Base-by-base conservation (phyloP, 208 protist genomes). In the Crithidia sp. region DNA sequence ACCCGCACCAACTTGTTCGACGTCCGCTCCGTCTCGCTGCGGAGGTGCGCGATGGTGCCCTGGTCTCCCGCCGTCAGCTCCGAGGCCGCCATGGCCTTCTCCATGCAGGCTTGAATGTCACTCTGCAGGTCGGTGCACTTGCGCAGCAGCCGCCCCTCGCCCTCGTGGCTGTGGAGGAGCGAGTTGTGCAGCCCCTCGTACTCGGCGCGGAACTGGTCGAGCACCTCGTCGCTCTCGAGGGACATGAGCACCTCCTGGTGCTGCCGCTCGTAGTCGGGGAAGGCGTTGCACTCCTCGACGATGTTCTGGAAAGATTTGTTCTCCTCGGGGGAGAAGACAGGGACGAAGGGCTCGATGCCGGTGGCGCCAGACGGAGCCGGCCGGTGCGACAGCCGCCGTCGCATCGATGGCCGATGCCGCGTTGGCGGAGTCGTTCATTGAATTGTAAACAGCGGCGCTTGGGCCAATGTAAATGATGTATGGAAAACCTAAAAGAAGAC, bases 181-280 rank as follows among this genome's bases (percentile, higher is more conserved):
- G 98, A 98, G 66, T 94, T 81, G 74, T 99, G 98, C 9, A 99
- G 88, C 45, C 98, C 98, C 4, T 98, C 95, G 82, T 99, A 99
- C 81, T 99, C 98, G 8, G 75, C 73, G 36, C 95, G 89, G 81
- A 99, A 99, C 41, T 87, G 74, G 69, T 99, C 96, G 0, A 99
- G 88, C 28, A 94, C 79, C 43, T 98, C 95, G 69, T 99, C 97
- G 60, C 91, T 96, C 49, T 97, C 92, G 2, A 99, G 80, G 50
- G 98, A 89, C 81, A 95, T 87, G 44, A 98, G 79, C 73, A 98
- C 92, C 77, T 98, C 92, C 74, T 98, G 95, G 79, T 98, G 98
- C 72, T 98, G 89, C 39, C 89, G 82, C 82, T 99, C 97, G 54
- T 98, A 95, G 58, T 94, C 83, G 16, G 94, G 87, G 71, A 98